phyloP scores from a whole-genome alignment of 345 rosid genomes.

The Atalantia buxifolia region DNA sequence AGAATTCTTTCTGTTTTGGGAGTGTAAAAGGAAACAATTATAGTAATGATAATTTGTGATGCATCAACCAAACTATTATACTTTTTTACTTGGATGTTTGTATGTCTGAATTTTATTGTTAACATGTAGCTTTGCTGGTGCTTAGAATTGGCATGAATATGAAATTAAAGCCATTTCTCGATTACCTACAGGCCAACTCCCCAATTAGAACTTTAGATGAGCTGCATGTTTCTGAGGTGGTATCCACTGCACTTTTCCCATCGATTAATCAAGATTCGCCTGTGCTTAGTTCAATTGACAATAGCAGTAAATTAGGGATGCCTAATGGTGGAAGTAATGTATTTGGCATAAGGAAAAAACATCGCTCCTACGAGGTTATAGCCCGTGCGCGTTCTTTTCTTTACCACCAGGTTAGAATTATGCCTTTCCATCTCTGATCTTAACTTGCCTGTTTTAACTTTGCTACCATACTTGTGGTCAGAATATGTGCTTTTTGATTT shows the following conservation, averaged over 20 bases:
- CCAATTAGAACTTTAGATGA: constrained; percentile 79
- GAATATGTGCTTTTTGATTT: not conserved
- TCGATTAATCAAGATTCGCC: constrained; percentile 32
- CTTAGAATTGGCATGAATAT: not conserved
- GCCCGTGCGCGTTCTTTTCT: constrained; percentile 81
- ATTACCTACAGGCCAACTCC: constrained; percentile 62
- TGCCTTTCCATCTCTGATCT: not conserved
- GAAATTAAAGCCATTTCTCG: not conserved
- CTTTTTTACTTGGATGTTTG: not conserved
- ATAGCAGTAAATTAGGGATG: constrained; percentile 5
- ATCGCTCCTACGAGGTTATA: constrained; percentile 63
- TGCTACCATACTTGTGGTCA: not conserved
- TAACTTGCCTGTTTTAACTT: not conserved
- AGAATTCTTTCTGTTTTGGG: not conserved
- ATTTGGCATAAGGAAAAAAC: constrained; percentile 63
- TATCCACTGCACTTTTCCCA: constrained; percentile 65
- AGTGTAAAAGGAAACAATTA: not conserved
- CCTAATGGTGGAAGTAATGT: constrained; percentile 26
- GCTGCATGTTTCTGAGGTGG: constrained; percentile 60
- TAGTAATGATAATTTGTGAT: not conserved
- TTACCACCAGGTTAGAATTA: constrained; percentile 73
- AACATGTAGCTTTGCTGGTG: not conserved
- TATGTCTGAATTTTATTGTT: not conserved
- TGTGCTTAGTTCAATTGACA: constrained; percentile 22
- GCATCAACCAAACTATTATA: not conserved